Conservation (phyloP, 805 yeast genomes). For the Kodamaea neixiangensis region DNA sequence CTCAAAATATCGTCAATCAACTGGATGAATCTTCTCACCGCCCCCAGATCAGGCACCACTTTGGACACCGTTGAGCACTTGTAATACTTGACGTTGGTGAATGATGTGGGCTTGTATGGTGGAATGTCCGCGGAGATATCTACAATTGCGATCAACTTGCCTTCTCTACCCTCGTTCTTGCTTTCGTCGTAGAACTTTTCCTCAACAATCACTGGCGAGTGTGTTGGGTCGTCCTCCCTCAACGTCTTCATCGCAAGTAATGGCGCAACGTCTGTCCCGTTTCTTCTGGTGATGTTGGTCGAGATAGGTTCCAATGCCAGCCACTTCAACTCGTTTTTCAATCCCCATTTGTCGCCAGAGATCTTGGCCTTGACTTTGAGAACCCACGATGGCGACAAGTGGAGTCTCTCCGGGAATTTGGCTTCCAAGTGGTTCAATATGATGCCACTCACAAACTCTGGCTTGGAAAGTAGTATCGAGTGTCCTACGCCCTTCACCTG, state of each 20-base stretch:
- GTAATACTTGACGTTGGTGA: conserved; percentile 55
- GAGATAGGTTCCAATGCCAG: conserved; percentile 54
- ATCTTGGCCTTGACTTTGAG: conserved; percentile 60
- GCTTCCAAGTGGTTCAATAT: conserved; percentile 57
- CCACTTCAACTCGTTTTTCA: conserved; percentile 78
- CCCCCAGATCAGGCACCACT: conserved; percentile 65
- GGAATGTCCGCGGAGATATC: conserved; percentile 74
- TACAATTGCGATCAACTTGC: conserved; percentile 54
- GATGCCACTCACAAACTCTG: conserved; percentile 63
- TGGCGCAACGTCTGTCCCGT: conserved; percentile 40
- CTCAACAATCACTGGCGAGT: conserved; percentile 62
- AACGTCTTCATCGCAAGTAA: conserved; percentile 75
- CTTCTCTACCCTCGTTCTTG: conserved; percentile 22
- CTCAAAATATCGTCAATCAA: conserved; percentile 50
- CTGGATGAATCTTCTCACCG: conserved; percentile 57
- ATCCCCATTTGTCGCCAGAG: conserved; percentile 75
- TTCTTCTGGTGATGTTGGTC: conserved; percentile 34
- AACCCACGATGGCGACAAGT: conserved; percentile 72
- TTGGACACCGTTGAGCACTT: conserved; percentile 80
- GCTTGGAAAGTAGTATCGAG: conserved; percentile 61
- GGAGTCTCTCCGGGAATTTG: conserved; percentile 47
- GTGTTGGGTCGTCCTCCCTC: conserved; percentile 60
- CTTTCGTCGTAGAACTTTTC: conserved; percentile 39
- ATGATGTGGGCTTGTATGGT: conserved; percentile 64
- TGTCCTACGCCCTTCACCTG: conserved; percentile 60